Conservation (phyloP, 176 grass and related monocot species). For the Dendrocalamus sinicus region DNA sequence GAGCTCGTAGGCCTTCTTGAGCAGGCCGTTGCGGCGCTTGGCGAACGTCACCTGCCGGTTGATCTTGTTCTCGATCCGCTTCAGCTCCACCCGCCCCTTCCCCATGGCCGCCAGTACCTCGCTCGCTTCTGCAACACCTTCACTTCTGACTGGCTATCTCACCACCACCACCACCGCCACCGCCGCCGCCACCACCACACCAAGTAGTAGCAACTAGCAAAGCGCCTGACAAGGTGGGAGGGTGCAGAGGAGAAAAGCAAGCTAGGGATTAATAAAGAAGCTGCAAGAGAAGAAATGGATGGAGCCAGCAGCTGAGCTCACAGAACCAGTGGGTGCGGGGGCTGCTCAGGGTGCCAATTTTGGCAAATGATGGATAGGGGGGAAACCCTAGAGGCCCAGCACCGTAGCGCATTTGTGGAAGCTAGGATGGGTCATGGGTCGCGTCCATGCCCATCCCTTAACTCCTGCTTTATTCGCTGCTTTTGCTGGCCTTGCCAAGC, state of each 20-base stretch:
- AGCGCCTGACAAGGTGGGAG: background rate
- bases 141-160: background rate
- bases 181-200: background rate
- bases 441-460: background rate
- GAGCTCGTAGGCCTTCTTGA: conserved; percentile 87
- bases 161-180: background rate
- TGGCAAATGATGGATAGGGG: conserved; percentile 44
- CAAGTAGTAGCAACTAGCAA: background rate
- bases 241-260: background rate
- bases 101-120: conserved; percentile 32
- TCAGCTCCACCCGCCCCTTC: conserved; percentile 64
- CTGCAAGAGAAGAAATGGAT: background rate
- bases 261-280: background rate
- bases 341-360: conserved; percentile 39
- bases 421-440: conserved; percentile 18
- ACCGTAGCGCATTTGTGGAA: conserved; percentile 52
- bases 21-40: conserved; percentile 71
- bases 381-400: conserved; percentile 49
- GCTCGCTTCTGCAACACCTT: background rate
- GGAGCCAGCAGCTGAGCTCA: background rate
- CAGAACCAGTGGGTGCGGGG: conserved; percentile 34
- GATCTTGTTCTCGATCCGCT: conserved; percentile 82
- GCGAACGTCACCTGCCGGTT: conserved; percentile 79
- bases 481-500: background rate
- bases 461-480: conserved; percentile 2